Evolutionary conservation across 805 yeast genomes (phyloP).

Genomic region (Pichia californica): DNA sequence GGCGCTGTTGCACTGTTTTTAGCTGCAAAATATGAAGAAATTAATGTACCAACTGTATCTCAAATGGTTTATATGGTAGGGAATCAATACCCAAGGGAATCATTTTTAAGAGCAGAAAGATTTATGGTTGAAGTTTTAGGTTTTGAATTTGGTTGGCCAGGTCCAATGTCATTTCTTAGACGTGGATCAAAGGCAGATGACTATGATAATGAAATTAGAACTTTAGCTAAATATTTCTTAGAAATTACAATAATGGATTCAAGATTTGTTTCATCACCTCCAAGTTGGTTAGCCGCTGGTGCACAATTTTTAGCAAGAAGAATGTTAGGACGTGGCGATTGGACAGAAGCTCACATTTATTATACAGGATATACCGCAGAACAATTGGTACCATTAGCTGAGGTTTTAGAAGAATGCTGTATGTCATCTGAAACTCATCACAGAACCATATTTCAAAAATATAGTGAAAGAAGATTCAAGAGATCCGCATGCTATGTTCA

Average conservation of each 20-base stretch:
- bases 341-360: slow-evolving; percentile 84
- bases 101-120: slow-evolving; percentile 76
- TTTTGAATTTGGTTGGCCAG: slow-evolving; percentile 78
- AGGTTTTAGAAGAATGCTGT: slow-evolving; percentile 63
- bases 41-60: slow-evolving; percentile 77
- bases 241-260: slow-evolving; percentile 75
- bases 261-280: slow-evolving; percentile 60
- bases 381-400: slow-evolving; percentile 78
- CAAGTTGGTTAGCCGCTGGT: slow-evolving; percentile 76
- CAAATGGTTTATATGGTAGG: slow-evolving; percentile 83
- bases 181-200: slow-evolving; percentile 88
- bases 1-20: slow-evolving; percentile 86
- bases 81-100: slow-evolving; percentile 69
- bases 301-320: slow-evolving; percentile 76
- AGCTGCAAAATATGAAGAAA: slow-evolving; percentile 94
- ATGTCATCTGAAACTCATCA: slow-evolving; percentile 54
- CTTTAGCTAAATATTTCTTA: slow-evolving; percentile 78
- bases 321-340: slow-evolving; percentile 66
- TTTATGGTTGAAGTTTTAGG: slow-evolving; percentile 63
- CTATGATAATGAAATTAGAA: slow-evolving; percentile 75
- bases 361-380: slow-evolving; percentile 87
- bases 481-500: slow-evolving; percentile 73
- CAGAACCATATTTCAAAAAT: slow-evolving; percentile 82
- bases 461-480: slow-evolving; percentile 77
- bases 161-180: slow-evolving; percentile 84